phyloP scores from a whole-genome alignment of 1,284 basidiomycete species.

The Pyrrhoderma noxium region DNA sequence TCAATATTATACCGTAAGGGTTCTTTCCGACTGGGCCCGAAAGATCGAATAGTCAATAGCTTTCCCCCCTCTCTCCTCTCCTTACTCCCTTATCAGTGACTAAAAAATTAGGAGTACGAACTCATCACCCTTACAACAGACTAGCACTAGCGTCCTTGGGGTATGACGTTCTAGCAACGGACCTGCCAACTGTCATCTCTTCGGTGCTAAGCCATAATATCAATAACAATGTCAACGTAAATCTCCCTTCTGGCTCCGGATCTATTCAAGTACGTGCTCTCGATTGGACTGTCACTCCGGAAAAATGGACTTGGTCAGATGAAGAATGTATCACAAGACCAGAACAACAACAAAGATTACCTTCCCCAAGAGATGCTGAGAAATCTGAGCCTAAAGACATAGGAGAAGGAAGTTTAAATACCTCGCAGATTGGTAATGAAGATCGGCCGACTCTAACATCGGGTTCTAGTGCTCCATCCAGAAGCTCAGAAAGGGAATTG shows the following conservation, averaged over 20 bases:
- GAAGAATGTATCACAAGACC: constrained; percentile 25
- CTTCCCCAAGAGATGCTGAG: background rate
- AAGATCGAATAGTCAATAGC: too few relatives aligned
- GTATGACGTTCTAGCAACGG: constrained; percentile 76
- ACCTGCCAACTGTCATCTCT: constrained; percentile 61
- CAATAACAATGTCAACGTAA: constrained; percentile 37
- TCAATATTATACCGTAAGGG: too few relatives aligned
- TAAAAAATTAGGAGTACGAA: background rate
- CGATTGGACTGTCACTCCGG: constrained; percentile 54
- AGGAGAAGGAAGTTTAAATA: background rate
- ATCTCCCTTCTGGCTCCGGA: constrained; percentile 25
- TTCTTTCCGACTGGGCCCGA: too few relatives aligned
- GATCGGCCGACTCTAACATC: background rate
- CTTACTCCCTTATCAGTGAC: too few relatives aligned
- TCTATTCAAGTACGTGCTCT: constrained; percentile 49
- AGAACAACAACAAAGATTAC: background rate
- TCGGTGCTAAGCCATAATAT: constrained; percentile 67
- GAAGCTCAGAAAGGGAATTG: too few relatives aligned
- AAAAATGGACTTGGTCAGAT: constrained; percentile 50
- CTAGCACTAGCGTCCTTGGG: constrained; percentile 65
- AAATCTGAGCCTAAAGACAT: too few relatives aligned
- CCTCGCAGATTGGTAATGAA: background rate
- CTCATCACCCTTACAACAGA: constrained; percentile 27
- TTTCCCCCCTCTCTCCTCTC: too few relatives aligned
- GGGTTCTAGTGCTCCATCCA: too few relatives aligned